Conservation (phyloP, 1,139 yeast genomes). For the Kodamaea sp. region DNA sequence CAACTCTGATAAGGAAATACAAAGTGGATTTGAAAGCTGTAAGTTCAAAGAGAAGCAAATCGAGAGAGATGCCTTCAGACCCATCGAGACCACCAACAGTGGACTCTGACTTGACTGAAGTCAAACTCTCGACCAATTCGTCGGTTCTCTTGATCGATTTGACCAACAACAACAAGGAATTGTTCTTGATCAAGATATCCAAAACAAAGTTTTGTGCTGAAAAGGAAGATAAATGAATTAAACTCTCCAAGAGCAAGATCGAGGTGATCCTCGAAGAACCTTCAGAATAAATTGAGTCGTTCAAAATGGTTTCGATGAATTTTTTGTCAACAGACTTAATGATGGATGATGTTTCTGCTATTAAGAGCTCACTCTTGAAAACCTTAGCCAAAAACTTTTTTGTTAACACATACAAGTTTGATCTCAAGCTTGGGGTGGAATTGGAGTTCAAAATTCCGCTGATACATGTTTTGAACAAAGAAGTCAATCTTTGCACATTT, state of each 20-base stretch:
- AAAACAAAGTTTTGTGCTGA: conserved; percentile 56
- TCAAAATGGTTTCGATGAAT: conserved; percentile 64
- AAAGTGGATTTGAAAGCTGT: conserved; percentile 76
- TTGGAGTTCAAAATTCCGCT: conserved; percentile 71
- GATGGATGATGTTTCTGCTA: conserved; percentile 50
- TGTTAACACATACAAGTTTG: conserved; percentile 75
- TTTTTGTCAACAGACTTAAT: conserved; percentile 62
- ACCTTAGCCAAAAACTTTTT: conserved; percentile 64
- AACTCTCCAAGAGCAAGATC: conserved; percentile 66
- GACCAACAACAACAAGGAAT: conserved; percentile 63
- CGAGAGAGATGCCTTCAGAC: conserved; percentile 41
- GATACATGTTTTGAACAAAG: conserved; percentile 72
- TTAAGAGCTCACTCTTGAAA: conserved; percentile 37
- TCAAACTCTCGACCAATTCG: conserved; percentile 50
- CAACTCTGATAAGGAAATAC: conserved; percentile 69
- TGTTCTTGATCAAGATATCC: conserved; percentile 62
- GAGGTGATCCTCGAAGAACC: conserved; percentile 80
- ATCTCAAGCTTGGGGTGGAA: conserved; percentile 66
- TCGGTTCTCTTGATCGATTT: conserved; percentile 72
- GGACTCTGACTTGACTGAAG: conserved; percentile 16
- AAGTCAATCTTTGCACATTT: conserved; percentile 53
- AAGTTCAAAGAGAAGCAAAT: conserved; percentile 63
- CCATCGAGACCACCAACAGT: conserved; percentile 4
- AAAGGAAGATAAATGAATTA: conserved; percentile 59
- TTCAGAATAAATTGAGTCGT: conserved; percentile 80